Conservation (phyloP, 305 asterid genomes). For the Withania somnifera region DNA sequence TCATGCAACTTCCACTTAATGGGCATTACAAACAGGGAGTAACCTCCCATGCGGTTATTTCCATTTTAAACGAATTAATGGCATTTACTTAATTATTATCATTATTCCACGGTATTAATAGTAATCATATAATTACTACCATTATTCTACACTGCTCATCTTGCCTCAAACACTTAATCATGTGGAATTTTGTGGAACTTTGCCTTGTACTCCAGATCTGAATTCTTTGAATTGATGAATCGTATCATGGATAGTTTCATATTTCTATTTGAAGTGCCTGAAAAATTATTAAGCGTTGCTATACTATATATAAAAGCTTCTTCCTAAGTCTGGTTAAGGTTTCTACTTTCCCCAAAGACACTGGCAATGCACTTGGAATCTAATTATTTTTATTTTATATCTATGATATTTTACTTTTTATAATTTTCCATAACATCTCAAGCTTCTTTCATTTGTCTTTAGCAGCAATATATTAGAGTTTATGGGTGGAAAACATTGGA, state of each 20-base stretch:
- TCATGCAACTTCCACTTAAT: no score
- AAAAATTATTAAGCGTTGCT: background rate
- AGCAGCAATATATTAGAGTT: background rate
- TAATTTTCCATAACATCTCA: background rate
- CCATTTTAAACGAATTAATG: no score
- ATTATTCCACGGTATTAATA: no score
- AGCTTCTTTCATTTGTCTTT: background rate
- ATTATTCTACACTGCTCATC: no score
- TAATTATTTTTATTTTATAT: background rate
- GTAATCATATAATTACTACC: no score
- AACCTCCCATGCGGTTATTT: no score
- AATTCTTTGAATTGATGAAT: background rate
- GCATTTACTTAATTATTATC: no score
- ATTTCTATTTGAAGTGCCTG: background rate
- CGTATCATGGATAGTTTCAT: background rate
- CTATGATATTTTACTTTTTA: background rate
- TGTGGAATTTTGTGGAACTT: background rate
- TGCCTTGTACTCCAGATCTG: background rate
- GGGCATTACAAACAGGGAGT: no score
- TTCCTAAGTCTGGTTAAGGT: background rate
- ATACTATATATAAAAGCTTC: background rate
- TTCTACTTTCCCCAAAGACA: background rate
- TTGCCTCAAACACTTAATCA: background rate
- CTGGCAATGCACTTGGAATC: background rate
- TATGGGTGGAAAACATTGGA: background rate